phyloP scores from a whole-genome alignment of 805 yeast species.

The Hanseniaspora jakobsenii region DNA sequence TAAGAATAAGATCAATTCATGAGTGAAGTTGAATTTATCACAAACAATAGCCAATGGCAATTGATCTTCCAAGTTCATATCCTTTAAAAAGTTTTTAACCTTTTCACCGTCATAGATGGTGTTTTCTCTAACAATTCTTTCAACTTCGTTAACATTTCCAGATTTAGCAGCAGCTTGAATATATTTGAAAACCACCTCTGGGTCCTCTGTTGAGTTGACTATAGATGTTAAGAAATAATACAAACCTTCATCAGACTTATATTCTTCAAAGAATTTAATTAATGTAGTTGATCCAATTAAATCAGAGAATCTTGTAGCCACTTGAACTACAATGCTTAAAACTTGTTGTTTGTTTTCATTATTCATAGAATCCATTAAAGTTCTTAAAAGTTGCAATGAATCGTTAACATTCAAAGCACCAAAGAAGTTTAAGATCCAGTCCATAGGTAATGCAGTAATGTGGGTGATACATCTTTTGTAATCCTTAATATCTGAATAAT shows the following conservation, averaged over 20 bases:
- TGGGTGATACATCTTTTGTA: constrained; percentile 90
- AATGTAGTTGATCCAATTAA: constrained; percentile 75
- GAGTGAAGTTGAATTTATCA: constrained; percentile 82
- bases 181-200: constrained; percentile 91
- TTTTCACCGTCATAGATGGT: constrained; percentile 91
- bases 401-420: constrained; percentile 93
- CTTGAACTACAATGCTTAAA: constrained; percentile 85
- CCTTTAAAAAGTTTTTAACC: constrained; percentile 93
- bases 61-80: constrained; percentile 86
- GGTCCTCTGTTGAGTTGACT: constrained; percentile 85
- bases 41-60: constrained; percentile 92
- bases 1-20: constrained; percentile 82
- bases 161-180: constrained; percentile 86
- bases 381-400: constrained; percentile 73
- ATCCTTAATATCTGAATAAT: constrained; percentile 86
- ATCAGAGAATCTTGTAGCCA: constrained; percentile 92
- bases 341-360: constrained; percentile 45
- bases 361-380: constrained; percentile 65
- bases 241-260: constrained; percentile 82
- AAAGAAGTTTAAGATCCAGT: constrained; percentile 86
- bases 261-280: constrained; percentile 86
- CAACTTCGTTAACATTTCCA: constrained; percentile 87
- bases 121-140: constrained; percentile 89
- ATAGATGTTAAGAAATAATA: constrained; percentile 87
- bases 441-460: constrained; percentile 72